Conservation (phyloP, 805 yeast genomes). For the Candida schatavii region DNA sequence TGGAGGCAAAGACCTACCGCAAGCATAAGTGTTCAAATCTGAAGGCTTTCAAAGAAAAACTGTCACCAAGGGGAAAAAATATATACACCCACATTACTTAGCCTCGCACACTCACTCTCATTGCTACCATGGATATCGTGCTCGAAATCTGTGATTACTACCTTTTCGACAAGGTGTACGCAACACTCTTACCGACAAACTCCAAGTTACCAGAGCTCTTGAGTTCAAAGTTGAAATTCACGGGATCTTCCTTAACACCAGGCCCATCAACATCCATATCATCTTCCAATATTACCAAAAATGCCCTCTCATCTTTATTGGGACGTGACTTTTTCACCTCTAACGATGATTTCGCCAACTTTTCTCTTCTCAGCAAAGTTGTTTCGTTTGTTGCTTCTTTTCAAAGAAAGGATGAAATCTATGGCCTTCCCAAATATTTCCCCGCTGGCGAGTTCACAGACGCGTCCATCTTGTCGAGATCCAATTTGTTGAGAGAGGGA, state of each 20-base stretch:
- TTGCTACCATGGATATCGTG: conserved; percentile 78
- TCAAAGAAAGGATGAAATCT: conserved; percentile 42
- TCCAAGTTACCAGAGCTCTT: conserved; percentile 37
- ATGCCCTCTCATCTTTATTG: neutral
- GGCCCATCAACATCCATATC: conserved; percentile 1
- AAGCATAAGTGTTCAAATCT: no score
- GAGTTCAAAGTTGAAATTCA: conserved; percentile 21
- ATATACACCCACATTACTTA: no score
- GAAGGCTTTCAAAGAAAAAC: no score
- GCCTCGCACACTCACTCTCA: no score
- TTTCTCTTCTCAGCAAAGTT: conserved; percentile 10
- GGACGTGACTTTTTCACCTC: conserved; percentile 4
- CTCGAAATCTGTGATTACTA: conserved; percentile 76
- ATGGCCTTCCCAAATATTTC: conserved; percentile 62
- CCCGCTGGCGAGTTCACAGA: conserved; percentile 55
- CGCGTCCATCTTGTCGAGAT: conserved; percentile 69
- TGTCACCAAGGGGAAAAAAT: no score
- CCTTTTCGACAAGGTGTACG: conserved; percentile 71
- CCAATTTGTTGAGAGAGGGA: conserved; percentile 68
- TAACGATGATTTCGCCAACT: conserved; percentile 10
- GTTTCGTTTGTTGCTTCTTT: conserved; percentile 11
- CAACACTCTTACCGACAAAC: conserved; percentile 55
- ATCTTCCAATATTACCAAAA: conserved; percentile 9
- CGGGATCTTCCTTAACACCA: conserved; percentile 11
- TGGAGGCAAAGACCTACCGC: no score